Evolutionary conservation across 306 rosid genomes (phyloP).

Genomic region (Lagenaria siceraria): DNA sequence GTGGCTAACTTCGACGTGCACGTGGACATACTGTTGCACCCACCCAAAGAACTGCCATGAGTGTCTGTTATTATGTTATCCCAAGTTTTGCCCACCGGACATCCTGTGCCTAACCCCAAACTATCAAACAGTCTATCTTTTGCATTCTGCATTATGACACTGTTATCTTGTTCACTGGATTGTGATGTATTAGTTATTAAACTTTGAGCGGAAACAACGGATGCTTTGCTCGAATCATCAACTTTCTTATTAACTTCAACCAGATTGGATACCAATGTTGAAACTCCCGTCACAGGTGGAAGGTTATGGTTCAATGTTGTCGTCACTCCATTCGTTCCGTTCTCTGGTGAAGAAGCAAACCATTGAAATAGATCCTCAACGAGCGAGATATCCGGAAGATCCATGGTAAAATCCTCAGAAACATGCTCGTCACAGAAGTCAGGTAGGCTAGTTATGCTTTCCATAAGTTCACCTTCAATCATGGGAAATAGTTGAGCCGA

Average conservation of each 20-base stretch:
- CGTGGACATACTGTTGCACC: conserved; percentile 5
- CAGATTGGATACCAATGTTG: conserved; percentile 21
- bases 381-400: conserved; percentile 23
- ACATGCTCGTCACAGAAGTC: conserved; percentile 19
- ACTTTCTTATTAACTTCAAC: conserved; percentile 10
- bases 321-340: conserved; percentile 1
- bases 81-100: conserved; percentile 26
- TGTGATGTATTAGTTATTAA: conserved; percentile 14
- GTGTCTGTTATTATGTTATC: conserved; percentile 23
- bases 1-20: conserved; percentile 22
- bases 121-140: conserved; percentile 21
- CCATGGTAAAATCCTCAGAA: conserved; percentile 24
- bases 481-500: neutral
- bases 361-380: conserved; percentile 55
- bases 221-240: conserved; percentile 3
- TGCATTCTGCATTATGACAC: neutral
- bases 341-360: conserved; percentile 37
- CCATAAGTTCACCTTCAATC: conserved; percentile 11
- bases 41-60: conserved; percentile 15
- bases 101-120: conserved; percentile 21
- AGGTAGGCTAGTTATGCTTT: conserved; percentile 7
- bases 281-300: conserved; percentile 26
- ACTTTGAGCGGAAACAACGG: conserved; percentile 16
- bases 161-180: conserved; percentile 22
- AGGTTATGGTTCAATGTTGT: conserved; percentile 17